Conservation (phyloP, 1,139 yeast genomes). For the Zygosaccharomyces pseudobailii region DNA sequence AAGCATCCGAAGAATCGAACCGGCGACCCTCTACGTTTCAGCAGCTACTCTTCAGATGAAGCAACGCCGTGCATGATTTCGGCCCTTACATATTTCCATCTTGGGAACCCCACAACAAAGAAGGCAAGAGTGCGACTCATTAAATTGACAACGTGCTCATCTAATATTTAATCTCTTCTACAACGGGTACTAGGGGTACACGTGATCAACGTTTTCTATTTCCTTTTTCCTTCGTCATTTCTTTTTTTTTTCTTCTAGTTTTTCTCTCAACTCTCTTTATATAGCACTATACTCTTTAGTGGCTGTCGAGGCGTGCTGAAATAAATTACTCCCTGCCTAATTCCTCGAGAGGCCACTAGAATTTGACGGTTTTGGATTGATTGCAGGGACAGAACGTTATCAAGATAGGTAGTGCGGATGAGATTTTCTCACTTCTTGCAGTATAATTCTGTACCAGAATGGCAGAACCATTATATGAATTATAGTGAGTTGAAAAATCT, state of each 20-base stretch:
- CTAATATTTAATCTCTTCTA: not conserved
- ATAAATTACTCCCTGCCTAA: not conserved
- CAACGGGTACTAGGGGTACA: not conserved
- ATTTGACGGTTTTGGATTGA: not conserved
- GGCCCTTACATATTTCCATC: not conserved
- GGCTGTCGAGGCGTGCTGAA: not conserved
- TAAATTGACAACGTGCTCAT: not conserved
- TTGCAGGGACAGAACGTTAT: not conserved
- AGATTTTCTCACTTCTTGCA: slow-evolving; percentile 69
- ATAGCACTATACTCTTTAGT: not conserved
- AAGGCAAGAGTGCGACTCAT: not conserved
- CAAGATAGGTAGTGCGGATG: slow-evolving; percentile 36
- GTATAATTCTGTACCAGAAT: slow-evolving; percentile 72
- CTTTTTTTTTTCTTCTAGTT: too few relatives aligned
- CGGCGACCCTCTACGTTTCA: too few relatives aligned
- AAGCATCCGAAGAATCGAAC: too few relatives aligned
- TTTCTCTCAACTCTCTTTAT: not conserved
- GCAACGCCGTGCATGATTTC: not conserved
- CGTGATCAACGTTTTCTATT: not conserved
- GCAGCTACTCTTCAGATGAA: not conserved
- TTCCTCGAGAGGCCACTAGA: not conserved
- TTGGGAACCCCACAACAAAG: not conserved
- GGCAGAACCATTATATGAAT: slow-evolving; percentile 67
- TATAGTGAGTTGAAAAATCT: slow-evolving; percentile 60
- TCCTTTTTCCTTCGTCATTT: too few relatives aligned